A percentile compares a stretch with the other conserved stretches of the same genome.
Evolutionary conservation across 2,329 filamentous ascomycete genomes (phyloP).

Genomic region (Cercospora beticola): DNA sequence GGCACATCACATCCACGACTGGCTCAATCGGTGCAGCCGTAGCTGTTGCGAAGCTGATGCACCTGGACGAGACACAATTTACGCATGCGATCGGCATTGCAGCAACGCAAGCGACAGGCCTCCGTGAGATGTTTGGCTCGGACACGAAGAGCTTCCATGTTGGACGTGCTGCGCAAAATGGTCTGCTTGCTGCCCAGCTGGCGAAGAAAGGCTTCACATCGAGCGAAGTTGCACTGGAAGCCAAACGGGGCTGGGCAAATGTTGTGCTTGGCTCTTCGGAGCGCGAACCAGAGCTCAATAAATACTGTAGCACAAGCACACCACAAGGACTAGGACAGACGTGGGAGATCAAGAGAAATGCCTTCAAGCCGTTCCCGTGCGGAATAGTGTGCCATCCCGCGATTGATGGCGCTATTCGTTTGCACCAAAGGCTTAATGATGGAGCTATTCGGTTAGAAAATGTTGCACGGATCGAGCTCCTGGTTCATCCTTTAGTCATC

Average conservation of each 20-base stretch:
- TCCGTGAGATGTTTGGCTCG: conserved; percentile 57
- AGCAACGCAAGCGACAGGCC: conserved; percentile 54
- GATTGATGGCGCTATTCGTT: conserved; percentile 54
- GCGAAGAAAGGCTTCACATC: conserved; percentile 51
- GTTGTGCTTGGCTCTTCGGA: conserved; percentile 46
- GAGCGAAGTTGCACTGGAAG: conserved; percentile 52
- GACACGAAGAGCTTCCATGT: conserved; percentile 58
- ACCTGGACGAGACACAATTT: conserved; percentile 43
- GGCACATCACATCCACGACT: conserved; percentile 56
- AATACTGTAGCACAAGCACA: conserved; percentile 38
- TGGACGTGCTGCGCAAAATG: conserved; percentile 55
- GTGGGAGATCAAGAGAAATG: conserved; percentile 57
- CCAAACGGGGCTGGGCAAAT: conserved; percentile 55
- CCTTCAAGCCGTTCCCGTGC: conserved; percentile 59
- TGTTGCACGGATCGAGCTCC: conserved; percentile 44
- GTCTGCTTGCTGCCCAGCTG: conserved; percentile 49
- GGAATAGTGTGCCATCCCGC: conserved; percentile 58
- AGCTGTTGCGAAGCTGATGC: conserved; percentile 51
- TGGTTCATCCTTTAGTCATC: conserved; percentile 54
- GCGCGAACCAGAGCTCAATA: conserved; percentile 41
- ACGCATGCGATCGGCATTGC: conserved; percentile 56
- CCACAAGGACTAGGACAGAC: conserved; percentile 31
- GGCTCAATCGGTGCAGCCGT: conserved; percentile 56
- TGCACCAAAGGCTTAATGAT: conserved; percentile 43
- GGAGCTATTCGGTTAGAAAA: conserved; percentile 36